phyloP scores from a whole-genome alignment of 768 basidiomycete species.

The Amyloporia xantha region DNA sequence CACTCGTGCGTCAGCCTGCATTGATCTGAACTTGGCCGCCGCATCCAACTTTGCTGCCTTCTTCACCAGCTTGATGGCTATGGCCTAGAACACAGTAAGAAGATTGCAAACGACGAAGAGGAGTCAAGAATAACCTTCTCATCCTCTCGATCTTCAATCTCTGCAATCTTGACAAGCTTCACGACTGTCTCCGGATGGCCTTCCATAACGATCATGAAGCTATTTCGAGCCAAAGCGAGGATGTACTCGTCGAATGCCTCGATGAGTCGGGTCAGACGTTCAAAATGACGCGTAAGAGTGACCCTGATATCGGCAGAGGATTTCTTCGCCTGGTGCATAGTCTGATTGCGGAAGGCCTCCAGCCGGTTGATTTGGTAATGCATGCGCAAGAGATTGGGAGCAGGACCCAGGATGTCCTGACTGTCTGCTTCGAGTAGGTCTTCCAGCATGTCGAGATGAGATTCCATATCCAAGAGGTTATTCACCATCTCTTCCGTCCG shows the following conservation, averaged over 20 bases:
- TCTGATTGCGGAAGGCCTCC: slow-evolving; percentile 90
- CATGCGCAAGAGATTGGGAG: slow-evolving; percentile 81
- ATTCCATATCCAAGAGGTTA: slow-evolving; percentile 88
- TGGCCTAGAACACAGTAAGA: slow-evolving; percentile 76
- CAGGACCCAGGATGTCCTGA: slow-evolving; percentile 75
- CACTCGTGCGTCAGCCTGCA: slow-evolving; percentile 87
- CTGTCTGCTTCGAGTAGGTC: slow-evolving; percentile 71
- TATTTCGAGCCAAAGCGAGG: slow-evolving; percentile 64
- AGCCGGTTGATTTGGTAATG: slow-evolving; percentile 91
- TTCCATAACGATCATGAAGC: slow-evolving; percentile 72
- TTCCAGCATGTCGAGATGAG: slow-evolving; percentile 73
- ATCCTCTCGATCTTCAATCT: slow-evolving; percentile 88
- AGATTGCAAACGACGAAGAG: slow-evolving; percentile 11
- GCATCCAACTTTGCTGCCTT: slow-evolving; percentile 90
- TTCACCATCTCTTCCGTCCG: slow-evolving; percentile 94
- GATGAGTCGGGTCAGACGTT: slow-evolving; percentile 75
- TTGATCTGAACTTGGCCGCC: slow-evolving; percentile 87
- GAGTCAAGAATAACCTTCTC: slow-evolving; percentile 61
- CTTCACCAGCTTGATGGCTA: slow-evolving; percentile 90
- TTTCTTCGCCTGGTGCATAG: slow-evolving; percentile 89
- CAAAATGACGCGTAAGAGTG: slow-evolving; percentile 76
- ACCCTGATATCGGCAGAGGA: slow-evolving; percentile 59
- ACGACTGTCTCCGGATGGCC: slow-evolving; percentile 86
- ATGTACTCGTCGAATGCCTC: slow-evolving; percentile 83
- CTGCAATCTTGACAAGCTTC: slow-evolving; percentile 86